Evolutionary conservation across 1,284 basidiomycete genomes (phyloP).

Genomic region (Trametes polyzona): DNA sequence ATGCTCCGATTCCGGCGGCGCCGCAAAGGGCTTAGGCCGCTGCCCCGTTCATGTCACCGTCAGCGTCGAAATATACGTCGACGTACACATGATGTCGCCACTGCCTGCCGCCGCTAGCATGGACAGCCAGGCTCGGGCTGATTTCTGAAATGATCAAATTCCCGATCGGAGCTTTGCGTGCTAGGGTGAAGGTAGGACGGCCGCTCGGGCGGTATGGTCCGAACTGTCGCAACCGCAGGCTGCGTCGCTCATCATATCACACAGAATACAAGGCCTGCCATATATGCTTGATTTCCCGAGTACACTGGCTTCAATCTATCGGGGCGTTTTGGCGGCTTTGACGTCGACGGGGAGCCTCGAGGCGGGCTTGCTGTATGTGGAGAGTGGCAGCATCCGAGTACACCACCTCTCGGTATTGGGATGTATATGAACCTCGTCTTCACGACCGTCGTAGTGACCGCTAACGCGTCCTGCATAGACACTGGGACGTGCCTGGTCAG

Average conservation of each 20-base stretch:
- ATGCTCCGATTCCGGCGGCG: conserved; percentile 1
- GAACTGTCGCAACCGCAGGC: not conserved
- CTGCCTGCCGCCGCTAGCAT: no score
- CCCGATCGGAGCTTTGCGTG: not conserved
- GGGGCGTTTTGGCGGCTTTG: not conserved
- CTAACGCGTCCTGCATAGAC: no score
- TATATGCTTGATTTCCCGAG: not conserved
- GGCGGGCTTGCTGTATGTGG: not conserved
- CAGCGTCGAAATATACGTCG: no score
- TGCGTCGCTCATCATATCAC: not conserved
- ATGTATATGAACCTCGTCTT: no score
- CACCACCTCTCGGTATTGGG: not conserved
- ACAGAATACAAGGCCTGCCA: conserved; percentile 5
- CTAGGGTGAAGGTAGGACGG: not conserved
- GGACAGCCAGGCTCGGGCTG: not conserved
- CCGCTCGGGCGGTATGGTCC: not conserved
- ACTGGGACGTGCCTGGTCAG: not conserved
- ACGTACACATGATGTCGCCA: no score
- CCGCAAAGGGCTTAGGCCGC: conserved; percentile 13
- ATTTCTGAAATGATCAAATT: conserved; percentile 6
- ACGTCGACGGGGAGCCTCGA: not conserved
- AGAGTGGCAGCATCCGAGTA: not conserved
- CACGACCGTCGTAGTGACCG: no score
- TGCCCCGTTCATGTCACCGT: no score
- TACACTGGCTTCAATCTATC: not conserved